phyloP scores from a whole-genome alignment of 169 alveolate genomes.

The Plasmodium vivax region DNA sequence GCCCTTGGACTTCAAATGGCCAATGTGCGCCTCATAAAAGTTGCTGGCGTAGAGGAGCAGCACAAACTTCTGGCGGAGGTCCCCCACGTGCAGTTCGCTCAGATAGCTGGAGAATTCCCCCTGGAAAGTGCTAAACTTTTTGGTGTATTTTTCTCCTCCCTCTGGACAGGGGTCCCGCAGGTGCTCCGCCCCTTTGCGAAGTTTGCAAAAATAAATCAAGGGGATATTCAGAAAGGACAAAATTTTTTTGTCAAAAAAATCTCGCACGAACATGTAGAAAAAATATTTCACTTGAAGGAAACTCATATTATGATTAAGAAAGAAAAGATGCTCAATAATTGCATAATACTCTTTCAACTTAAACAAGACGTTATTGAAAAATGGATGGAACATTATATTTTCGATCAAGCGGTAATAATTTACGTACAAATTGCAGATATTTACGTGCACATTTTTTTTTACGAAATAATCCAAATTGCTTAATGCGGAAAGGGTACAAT shows the following conservation, averaged over 20 bases:
- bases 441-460: slow-evolving; percentile 39
- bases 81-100: background rate
- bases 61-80: slow-evolving; percentile 1
- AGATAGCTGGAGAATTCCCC: background rate
- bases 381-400: slow-evolving; percentile 31
- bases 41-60: slow-evolving; percentile 41
- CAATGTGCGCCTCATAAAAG: slow-evolving; percentile 33
- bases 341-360: slow-evolving; percentile 36
- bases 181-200: too few species aligned
- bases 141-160: slow-evolving; percentile 1
- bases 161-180: background rate
- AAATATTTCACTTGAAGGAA: slow-evolving; percentile 34
- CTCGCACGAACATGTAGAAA: slow-evolving; percentile 49
- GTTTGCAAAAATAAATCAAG: slow-evolving; percentile 2
- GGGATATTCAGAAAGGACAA: slow-evolving; percentile 45
- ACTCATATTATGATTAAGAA: slow-evolving; percentile 1
- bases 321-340: slow-evolving; percentile 18
- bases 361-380: slow-evolving; percentile 35
- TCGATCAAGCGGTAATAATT: slow-evolving; percentile 39
- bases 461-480: slow-evolving; percentile 34
- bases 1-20: slow-evolving; percentile 10
- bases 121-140: background rate
- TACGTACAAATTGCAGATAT: slow-evolving; percentile 46
- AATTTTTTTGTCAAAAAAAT: slow-evolving; percentile 49
- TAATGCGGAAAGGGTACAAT: slow-evolving; percentile 34